Evolutionary conservation across 768 basidiomycete species (phyloP).

Genomic region (Lactarius indigo): DNA sequence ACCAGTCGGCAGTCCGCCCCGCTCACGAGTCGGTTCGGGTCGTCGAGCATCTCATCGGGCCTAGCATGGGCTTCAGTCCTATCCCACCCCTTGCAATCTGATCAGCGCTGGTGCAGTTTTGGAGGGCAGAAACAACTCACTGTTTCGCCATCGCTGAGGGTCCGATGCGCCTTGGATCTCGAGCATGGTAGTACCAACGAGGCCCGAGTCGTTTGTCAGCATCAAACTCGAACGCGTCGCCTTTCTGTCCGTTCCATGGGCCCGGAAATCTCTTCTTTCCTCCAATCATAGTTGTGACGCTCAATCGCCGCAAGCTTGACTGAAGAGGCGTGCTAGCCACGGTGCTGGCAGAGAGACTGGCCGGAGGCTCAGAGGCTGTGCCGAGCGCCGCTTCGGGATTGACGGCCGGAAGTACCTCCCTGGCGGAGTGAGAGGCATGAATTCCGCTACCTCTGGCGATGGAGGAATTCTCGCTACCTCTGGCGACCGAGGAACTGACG

Average conservation of each 20-base stretch:
- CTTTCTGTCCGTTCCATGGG: constrained; percentile 38
- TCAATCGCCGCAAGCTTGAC: constrained; percentile 22
- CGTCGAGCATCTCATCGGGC: constrained; percentile 64
- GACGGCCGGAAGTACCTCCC: constrained; percentile 31
- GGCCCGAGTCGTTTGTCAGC: constrained; percentile 57
- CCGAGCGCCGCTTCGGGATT: constrained; percentile 35
- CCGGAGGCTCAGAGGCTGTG: constrained; percentile 25
- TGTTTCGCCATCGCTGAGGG: constrained; percentile 81
- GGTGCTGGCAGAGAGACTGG: constrained; percentile 33
- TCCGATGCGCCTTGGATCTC: constrained; percentile 84
- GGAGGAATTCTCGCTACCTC: too few relatives aligned
- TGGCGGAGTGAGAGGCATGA: constrained; percentile 28
- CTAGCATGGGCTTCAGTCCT: constrained; percentile 90
- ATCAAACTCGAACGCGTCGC: constrained; percentile 54
- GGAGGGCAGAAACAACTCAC: constrained; percentile 44
- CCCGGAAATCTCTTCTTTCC: constrained; percentile 41
- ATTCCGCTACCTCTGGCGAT: too few relatives aligned
- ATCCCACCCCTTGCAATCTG: constrained; percentile 67
- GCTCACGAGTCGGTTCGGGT: constrained; percentile 77
- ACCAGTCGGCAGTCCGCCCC: constrained; percentile 97
- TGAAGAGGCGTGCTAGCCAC: constrained; percentile 9
- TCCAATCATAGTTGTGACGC: constrained; percentile 19
- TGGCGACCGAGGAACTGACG: too few relatives aligned
- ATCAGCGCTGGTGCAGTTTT: not conserved
- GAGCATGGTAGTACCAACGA: constrained; percentile 91